Evolutionary conservation across 2,329 filamentous ascomycete species (phyloP), one percentile per base, ranked within the genome.

Genomic region (Corynespora cassiicola): DNA sequence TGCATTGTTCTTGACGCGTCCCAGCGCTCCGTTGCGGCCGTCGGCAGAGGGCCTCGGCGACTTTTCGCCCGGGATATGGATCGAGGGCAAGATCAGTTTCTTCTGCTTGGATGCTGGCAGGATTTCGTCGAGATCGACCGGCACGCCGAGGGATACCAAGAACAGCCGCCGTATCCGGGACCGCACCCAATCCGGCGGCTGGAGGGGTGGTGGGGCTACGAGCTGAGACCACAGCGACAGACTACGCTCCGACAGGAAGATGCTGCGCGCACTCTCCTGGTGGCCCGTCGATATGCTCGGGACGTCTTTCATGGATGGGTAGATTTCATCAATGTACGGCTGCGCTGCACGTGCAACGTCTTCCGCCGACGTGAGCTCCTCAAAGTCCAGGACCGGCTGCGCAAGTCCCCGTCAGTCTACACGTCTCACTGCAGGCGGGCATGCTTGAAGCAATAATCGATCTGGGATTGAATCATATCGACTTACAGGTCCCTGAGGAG

Each of bases 81-180:
- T 85, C 5, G 91, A 96, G 0, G 94, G 94, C 2, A 99, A 79
- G 4, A 99, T 81, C 12, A 99, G 84, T 66, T 97, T 97, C 79
- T 97, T 97, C 68, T 99, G 94, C 70, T 97, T 97, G 9, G 89
- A 95, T 0, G 92, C 91, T 0, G 94, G 94, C 6, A 99, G 81
- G 38, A 99, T 97, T 73, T 99, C 94, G 69, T 99, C 94, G 0
- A 99, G 79, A 59, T 99, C 94, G 28, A 99, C 90, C 2, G 94
- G 94, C 0, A 99, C 94, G 12, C 94, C 94, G 0, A 99, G 81
- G 1, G 91, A 96, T 36, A 99, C 91, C 26, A 99, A 83, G 66
- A 99, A 99, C 17, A 99, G 81, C 18, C 94, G 88, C 36, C 94
- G 85, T 56, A 96, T 99, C 34, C 91, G 88, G 35, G 90, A 96